phyloP scores from a whole-genome alignment of 164 flowering plant species.

The Warburgia ugandensis region DNA sequence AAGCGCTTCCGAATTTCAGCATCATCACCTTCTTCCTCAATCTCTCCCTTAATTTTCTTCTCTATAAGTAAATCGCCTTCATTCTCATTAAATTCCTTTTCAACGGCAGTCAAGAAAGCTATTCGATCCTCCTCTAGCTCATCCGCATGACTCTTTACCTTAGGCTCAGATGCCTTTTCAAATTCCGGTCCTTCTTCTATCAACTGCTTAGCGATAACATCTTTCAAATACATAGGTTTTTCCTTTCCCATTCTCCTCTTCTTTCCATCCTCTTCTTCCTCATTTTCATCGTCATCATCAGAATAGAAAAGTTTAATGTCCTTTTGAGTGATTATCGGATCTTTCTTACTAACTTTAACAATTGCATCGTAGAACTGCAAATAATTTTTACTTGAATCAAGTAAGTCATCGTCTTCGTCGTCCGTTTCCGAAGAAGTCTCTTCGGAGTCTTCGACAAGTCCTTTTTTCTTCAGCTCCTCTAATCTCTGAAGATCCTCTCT shows the following conservation, averaged over 20 bases:
- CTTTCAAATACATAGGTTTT: slow-evolving; percentile 68
- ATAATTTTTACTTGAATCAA: slow-evolving; percentile 21
- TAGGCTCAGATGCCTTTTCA: slow-evolving; percentile 16
- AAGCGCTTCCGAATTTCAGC: slow-evolving; percentile 34
- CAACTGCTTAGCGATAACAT: slow-evolving; percentile 63
- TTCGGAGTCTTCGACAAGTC: slow-evolving; percentile 28
- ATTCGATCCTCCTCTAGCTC: slow-evolving; percentile 58
- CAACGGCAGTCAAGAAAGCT: slow-evolving; percentile 18
- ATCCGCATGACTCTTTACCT: slow-evolving; percentile 41
- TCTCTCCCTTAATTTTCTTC: slow-evolving; percentile 29
- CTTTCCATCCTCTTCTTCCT: slow-evolving; percentile 4
- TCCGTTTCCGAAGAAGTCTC: slow-evolving; percentile 19
- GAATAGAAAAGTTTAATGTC: slow-evolving; percentile 47
- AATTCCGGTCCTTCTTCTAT: slow-evolving; percentile 65
- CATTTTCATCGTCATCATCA: slow-evolving; percentile 24
- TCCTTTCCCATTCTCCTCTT: slow-evolving; percentile 17
- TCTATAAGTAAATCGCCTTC: slow-evolving; percentile 42
- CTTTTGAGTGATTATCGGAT: slow-evolving; percentile 45
- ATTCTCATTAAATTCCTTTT: slow-evolving; percentile 30
- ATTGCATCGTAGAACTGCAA: slow-evolving; percentile 41
- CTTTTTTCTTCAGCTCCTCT: slow-evolving; percentile 60
- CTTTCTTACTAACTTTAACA: slow-evolving; percentile 50
- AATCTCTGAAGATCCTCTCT: slow-evolving; percentile 65
- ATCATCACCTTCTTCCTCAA: slow-evolving; percentile 17
- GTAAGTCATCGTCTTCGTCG: slow-evolving; percentile 10